Conservation (phyloP, 805 yeast genomes). For the Starmerella stigmatis region DNA sequence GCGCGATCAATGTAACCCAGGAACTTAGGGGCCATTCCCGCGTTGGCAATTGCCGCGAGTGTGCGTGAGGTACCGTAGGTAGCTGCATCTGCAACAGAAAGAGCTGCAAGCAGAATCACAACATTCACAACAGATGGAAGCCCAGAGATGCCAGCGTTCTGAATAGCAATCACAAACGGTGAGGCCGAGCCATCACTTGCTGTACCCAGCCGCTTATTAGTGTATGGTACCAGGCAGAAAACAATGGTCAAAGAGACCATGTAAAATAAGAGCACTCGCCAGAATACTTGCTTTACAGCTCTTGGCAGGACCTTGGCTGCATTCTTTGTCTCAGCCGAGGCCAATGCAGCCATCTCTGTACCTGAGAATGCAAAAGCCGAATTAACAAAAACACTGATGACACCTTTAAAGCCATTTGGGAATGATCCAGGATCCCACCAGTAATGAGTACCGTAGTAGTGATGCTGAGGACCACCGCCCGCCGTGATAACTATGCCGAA, state of each 20-base stretch:
- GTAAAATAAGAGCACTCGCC: slow-evolving; percentile 69
- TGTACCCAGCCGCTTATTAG: slow-evolving; percentile 39
- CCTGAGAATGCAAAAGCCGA: slow-evolving; percentile 68
- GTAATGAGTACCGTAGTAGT: slow-evolving; percentile 47
- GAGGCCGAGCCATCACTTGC: slow-evolving; percentile 53
- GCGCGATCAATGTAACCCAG: slow-evolving; percentile 55
- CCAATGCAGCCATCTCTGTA: slow-evolving; percentile 60
- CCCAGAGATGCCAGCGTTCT: slow-evolving; percentile 51
- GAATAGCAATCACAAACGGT: slow-evolving; percentile 60
- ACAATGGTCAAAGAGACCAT: slow-evolving; percentile 46
- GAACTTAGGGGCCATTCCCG: slow-evolving; percentile 49
- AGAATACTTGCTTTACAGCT: slow-evolving; percentile 72
- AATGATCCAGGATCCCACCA: slow-evolving; percentile 56
- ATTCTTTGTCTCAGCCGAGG: slow-evolving; percentile 64
- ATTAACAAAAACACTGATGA: slow-evolving; percentile 52
- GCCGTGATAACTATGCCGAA: slow-evolving; percentile 43
- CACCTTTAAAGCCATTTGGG: slow-evolving; percentile 56
- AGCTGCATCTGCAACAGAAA: slow-evolving; percentile 61
- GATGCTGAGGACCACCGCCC: slow-evolving; percentile 52
- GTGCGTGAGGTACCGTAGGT: slow-evolving; percentile 61
- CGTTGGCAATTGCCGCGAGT: slow-evolving; percentile 52
- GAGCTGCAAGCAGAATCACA: slow-evolving; percentile 54
- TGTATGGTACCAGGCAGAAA: slow-evolving; percentile 66
- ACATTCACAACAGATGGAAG: slow-evolving; percentile 63
- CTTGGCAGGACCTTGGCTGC: slow-evolving; percentile 59